These are phyloP conservation scores for Otatea glauca DNA, from an alignment of 176 grass and related monocot species.

Conservation along the genomic window DNA sequence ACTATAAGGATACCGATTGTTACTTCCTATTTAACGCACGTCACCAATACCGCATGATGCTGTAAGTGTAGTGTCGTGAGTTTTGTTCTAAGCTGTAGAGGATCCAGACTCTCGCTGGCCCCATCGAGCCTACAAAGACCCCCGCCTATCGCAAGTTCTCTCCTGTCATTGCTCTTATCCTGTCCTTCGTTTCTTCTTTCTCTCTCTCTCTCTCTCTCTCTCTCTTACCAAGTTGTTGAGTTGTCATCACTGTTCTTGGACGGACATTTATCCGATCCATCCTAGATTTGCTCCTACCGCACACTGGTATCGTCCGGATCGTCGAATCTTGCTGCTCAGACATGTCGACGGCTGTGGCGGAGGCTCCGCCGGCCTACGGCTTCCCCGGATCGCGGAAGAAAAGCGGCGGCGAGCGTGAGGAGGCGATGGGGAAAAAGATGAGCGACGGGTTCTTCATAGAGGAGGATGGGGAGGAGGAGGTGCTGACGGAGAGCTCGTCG, in stretches of 20 bases:
- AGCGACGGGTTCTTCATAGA: conserved; percentile 60
- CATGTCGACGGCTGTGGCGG: conserved; percentile 54
- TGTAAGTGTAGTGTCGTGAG: too few relatives aligned
- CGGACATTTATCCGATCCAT: conserved; percentile 42
- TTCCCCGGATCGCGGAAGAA: conserved; percentile 45
- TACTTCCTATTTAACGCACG: too few relatives aligned
- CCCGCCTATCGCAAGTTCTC: conserved; percentile 31
- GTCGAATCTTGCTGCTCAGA: conserved; percentile 22
- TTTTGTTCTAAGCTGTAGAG: conserved; percentile 6
- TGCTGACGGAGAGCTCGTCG: conserved; percentile 50
- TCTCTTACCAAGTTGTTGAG: conserved; percentile 28
- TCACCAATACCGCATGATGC: too few relatives aligned
- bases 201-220: background rate
- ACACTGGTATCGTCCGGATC: conserved; percentile 32
- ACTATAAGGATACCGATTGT: too few relatives aligned
- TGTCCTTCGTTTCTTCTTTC: conserved; percentile 21
- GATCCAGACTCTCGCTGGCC: background rate
- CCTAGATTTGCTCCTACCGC: conserved; percentile 42
- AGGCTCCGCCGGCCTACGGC: conserved; percentile 32
- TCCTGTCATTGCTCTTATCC: conserved; percentile 55
- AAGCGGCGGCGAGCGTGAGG: background rate
- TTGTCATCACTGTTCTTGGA: conserved; percentile 46
- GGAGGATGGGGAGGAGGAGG: conserved; percentile 47
- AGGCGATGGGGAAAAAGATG: conserved; percentile 35
- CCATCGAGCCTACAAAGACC: conserved; percentile 50